These are phyloP conservation scores for Penicillium argentinense DNA, from an alignment of 495 filamentous ascomycete genomes.

Conservation along the genomic window DNA sequence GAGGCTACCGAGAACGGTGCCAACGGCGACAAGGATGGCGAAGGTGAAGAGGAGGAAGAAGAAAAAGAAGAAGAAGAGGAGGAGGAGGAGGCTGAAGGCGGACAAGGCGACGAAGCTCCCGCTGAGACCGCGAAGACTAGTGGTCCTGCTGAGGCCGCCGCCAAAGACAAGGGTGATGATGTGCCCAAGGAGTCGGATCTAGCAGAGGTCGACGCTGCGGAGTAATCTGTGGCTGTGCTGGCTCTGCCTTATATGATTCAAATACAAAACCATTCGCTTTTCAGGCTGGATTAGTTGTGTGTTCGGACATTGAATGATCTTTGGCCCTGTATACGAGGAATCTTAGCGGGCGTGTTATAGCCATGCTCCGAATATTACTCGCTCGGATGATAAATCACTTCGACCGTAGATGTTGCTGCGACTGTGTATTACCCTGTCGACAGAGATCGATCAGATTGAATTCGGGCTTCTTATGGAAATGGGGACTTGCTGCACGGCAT, in stretches of 20 bases:
- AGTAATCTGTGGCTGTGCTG: slow-evolving; percentile 7
- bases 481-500: no score
- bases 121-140: slow-evolving; percentile 38
- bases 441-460: no score
- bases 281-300: not conserved
- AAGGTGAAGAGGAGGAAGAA: slow-evolving; percentile 28
- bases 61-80: slow-evolving; percentile 35
- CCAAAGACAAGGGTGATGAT: slow-evolving; percentile 40
- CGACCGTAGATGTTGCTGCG: no score
- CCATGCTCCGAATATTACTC: no score
- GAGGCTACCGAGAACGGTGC: slow-evolving; percentile 32
- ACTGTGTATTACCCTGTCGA: no score
- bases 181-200: slow-evolving; percentile 52
- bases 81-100: slow-evolving; percentile 31
- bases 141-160: slow-evolving; percentile 43
- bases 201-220: slow-evolving; percentile 39
- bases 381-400: no score
- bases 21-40: slow-evolving; percentile 31
- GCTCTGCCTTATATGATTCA: not conserved
- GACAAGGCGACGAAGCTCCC: slow-evolving; percentile 27
- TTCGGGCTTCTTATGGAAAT: no score
- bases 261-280: not conserved
- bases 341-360: no score
- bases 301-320: slow-evolving; percentile 1
- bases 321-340: no score